Evolutionary conservation across 1,284 basidiomycete genomes (phyloP).

Genomic region (Melampsora larici-populina): DNA sequence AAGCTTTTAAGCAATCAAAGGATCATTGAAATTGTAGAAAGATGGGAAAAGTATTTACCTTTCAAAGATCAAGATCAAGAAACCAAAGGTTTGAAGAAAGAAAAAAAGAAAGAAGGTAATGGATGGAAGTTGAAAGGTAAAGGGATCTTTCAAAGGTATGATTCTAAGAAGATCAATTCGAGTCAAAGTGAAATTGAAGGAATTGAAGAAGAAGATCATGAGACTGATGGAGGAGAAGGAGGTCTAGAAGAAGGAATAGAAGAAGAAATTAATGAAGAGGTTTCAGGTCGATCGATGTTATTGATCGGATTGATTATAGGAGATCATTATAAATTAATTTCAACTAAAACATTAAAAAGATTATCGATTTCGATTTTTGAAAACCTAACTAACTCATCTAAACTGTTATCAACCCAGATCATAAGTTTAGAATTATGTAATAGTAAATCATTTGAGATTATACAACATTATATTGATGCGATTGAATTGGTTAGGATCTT

Average conservation of each 20-base stretch:
- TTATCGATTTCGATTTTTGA: constrained; percentile 31
- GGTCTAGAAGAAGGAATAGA: too few relatives aligned
- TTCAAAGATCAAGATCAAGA: constrained; percentile 19
- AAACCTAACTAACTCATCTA: constrained; percentile 49
- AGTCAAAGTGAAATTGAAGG: neutral
- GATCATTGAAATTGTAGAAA: constrained; percentile 8
- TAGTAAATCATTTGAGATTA: constrained; percentile 81
- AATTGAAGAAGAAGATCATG: neutral
- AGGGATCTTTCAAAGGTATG: neutral
- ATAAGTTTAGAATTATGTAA: constrained; percentile 70
- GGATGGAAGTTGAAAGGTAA: neutral
- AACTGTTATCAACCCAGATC: constrained; percentile 45
- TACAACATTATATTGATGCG: constrained; percentile 90
- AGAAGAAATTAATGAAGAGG: too few relatives aligned
- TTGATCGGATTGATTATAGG: constrained; percentile 78
- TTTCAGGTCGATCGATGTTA: constrained; percentile 66
- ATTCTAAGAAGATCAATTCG: neutral
- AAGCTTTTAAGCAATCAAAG: constrained; percentile 15
- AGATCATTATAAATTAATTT: constrained; percentile 73
- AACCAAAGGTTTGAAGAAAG: constrained; percentile 20
- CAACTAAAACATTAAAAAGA: constrained; percentile 59
- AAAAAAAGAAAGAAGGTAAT: neutral
- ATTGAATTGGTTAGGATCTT: constrained; percentile 82
- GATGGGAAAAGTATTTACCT: constrained; percentile 18
- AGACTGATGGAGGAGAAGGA: neutral